A percentile compares a stretch with the other conserved stretches of the same genome.
These are phyloP conservation scores for Backusella tuberculispora DNA, from an alignment of 192 early-diverging fungal genomes.

Conservation along the genomic window DNA sequence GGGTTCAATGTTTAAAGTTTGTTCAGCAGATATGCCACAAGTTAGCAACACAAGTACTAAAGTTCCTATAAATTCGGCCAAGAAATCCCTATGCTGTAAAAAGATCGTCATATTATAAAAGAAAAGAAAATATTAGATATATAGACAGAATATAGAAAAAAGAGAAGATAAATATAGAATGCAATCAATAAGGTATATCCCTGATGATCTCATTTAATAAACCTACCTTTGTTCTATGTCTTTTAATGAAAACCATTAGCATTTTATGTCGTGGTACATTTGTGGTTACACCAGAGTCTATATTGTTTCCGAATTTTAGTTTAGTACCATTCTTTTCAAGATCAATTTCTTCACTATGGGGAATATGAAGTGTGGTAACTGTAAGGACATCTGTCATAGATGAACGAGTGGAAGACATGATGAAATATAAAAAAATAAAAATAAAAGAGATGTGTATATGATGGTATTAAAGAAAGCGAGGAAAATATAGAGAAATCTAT, in stretches of 20 bases:
- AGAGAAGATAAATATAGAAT: not conserved
- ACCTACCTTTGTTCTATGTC: not conserved
- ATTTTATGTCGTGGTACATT: not conserved
- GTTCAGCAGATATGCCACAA: conserved; percentile 64
- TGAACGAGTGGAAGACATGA: conserved; percentile 3
- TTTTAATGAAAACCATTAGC: not conserved
- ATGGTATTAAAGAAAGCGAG: not conserved
- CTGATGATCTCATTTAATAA: too few species aligned
- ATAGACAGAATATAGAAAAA: not conserved
- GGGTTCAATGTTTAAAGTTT: conserved; percentile 35
- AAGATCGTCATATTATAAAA: not conserved
- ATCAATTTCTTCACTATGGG: not conserved
- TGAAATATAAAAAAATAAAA: not conserved
- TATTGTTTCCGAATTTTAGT: not conserved
- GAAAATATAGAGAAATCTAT: not conserved
- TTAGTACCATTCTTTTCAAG: not conserved
- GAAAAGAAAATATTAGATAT: too few species aligned
- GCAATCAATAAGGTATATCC: too few species aligned
- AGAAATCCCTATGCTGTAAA: conserved; percentile 51
- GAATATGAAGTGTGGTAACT: not conserved
- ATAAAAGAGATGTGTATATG: not conserved
- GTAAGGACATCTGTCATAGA: conserved; percentile 3
- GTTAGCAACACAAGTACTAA: conserved; percentile 68
- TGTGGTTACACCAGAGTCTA: not conserved
- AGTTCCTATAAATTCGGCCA: conserved; percentile 80